These are phyloP conservation scores for Pholiota molesta DNA, from an alignment of 768 basidiomycete genomes.

Conservation along the genomic window DNA sequence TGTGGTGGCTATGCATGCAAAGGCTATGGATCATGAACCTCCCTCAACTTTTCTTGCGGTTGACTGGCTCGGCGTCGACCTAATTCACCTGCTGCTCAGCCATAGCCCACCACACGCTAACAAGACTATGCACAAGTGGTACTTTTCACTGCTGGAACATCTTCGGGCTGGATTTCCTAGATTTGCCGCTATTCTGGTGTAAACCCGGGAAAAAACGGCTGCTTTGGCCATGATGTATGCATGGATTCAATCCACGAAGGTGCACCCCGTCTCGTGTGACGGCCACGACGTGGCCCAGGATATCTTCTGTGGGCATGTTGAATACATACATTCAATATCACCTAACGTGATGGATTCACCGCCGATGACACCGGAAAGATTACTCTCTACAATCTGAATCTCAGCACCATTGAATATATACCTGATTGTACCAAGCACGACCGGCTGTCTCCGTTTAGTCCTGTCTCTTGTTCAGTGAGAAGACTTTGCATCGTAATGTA, in stretches of 20 bases:
- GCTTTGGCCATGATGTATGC: background rate
- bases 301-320: background rate
- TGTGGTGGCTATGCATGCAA: background rate
- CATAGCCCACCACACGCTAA: too few species aligned
- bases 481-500: background rate
- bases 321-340: background rate
- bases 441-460: background rate
- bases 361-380: constrained; percentile 12
- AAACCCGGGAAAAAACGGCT: background rate
- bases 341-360: background rate
- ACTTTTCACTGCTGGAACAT: background rate
- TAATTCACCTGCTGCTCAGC: too few species aligned
- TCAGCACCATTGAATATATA: background rate
- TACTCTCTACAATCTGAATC: background rate
- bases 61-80: too few species aligned
- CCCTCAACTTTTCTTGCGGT: too few species aligned
- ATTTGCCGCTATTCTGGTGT: background rate
- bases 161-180: background rate
- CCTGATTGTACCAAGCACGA: background rate
- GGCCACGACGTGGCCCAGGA: background rate
- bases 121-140: background rate
- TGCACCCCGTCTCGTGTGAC: background rate
- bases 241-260: too few species aligned
- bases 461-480: background rate
- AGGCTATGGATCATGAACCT: background rate